Percentiles rank a stretch among this genome's conserved stretches.
Evolutionary conservation across 176 grass and related monocot genomes (phyloP).

Genomic region (Eragrostis nindensis): DNA sequence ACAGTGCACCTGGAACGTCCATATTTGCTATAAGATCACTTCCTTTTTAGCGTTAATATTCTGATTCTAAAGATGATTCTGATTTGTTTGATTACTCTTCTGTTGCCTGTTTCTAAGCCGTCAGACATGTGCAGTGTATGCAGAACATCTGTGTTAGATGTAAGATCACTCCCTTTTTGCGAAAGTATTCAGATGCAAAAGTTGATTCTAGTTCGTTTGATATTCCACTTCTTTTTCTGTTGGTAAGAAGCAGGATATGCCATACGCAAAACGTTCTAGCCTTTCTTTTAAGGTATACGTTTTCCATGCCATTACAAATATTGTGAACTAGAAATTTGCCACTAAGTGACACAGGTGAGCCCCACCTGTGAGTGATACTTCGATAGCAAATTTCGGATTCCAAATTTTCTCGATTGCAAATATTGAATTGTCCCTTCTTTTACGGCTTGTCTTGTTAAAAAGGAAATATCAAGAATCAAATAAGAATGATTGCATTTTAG

Average conservation of each 20-base stretch:
- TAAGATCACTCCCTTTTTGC: too few relatives aligned
- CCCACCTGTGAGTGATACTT: too few relatives aligned
- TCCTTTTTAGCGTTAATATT: not conserved
- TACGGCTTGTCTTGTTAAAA: not conserved
- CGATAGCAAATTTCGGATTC: too few relatives aligned
- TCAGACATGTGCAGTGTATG: too few relatives aligned
- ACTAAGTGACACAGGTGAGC: not conserved
- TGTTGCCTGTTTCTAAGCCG: not conserved
- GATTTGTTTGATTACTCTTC: not conserved
- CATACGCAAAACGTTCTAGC: not conserved
- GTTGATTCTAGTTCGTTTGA: not conserved
- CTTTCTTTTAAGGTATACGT: not conserved
- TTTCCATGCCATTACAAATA: too few relatives aligned
- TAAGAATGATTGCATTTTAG: slow-evolving; percentile 3
- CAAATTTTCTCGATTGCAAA: not conserved
- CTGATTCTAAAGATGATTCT: not conserved
- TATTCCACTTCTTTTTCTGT: not conserved
- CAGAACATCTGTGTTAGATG: not conserved
- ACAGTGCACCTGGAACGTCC: not conserved
- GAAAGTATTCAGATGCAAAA: not conserved
- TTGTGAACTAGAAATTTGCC: not conserved
- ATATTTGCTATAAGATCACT: not conserved
- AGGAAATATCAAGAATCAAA: not conserved
- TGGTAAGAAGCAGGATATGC: not conserved
- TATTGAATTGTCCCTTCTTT: not conserved